Conservation (phyloP, 768 basidiomycete genomes). For the Leccinellum albellum region DNA sequence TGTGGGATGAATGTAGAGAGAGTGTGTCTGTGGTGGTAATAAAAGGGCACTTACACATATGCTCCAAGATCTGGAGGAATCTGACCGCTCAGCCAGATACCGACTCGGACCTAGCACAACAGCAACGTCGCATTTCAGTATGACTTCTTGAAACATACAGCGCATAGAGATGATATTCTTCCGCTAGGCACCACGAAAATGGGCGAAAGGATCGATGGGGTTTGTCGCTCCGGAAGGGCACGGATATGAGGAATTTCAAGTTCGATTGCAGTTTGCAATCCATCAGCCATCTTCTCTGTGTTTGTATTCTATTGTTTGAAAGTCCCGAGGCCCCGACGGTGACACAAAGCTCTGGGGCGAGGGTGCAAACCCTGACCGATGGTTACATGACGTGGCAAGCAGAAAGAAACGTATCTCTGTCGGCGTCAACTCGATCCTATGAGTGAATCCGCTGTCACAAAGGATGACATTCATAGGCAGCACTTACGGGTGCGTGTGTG, state of each 20-base stretch:
- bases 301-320: neutral
- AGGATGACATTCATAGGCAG: too few relatives aligned
- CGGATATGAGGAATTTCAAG: too few relatives aligned
- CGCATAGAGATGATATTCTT: neutral
- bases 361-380: too few relatives aligned
- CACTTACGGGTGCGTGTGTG: too few relatives aligned
- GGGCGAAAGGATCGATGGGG: neutral
- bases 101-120: constrained; percentile 58
- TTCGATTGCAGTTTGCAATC: neutral
- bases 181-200: neutral
- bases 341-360: too few relatives aligned
- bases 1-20: constrained; percentile 90
- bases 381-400: too few relatives aligned
- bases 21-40: constrained; percentile 82
- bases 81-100: constrained; percentile 90
- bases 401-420: too few relatives aligned
- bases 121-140: neutral
- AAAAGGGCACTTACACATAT: constrained; percentile 92
- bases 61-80: constrained; percentile 95
- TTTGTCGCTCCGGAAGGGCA: neutral
- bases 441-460: too few relatives aligned
- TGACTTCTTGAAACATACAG: neutral
- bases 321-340: too few relatives aligned
- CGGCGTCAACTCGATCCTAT: too few relatives aligned
- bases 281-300: neutral